phyloP scores from a whole-genome alignment of 2,329 filamentous ascomycete species.

The Aspergillus pseudotamarii region DNA sequence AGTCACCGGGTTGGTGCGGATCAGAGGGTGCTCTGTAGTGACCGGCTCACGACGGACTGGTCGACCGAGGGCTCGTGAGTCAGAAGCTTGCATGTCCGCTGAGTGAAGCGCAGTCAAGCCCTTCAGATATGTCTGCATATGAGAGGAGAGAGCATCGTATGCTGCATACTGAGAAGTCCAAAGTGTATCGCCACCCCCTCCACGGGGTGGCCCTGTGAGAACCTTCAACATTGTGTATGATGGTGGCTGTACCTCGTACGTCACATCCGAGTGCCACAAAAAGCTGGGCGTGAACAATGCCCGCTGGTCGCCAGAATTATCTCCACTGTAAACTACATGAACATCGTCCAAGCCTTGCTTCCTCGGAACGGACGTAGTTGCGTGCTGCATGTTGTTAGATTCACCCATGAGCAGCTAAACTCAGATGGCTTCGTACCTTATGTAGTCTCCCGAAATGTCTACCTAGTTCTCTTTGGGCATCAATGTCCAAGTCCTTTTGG shows the following conservation, averaged over 20 bases:
- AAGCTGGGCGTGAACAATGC: slow-evolving; percentile 59
- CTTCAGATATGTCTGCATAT: slow-evolving; percentile 62
- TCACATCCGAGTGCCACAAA: slow-evolving; percentile 60
- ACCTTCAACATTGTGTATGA: slow-evolving; percentile 61
- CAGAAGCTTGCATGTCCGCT: slow-evolving; percentile 57
- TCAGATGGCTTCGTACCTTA: slow-evolving; percentile 34
- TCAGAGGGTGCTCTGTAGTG: slow-evolving; percentile 58
- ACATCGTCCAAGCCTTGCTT: slow-evolving; percentile 57
- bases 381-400: slow-evolving; percentile 41
- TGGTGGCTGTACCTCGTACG: slow-evolving; percentile 60
- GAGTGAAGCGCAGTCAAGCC: slow-evolving; percentile 60
- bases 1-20: slow-evolving; percentile 63
- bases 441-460: slow-evolving; percentile 57
- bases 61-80: slow-evolving; percentile 53
- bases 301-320: slow-evolving; percentile 56
- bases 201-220: slow-evolving; percentile 55
- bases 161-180: slow-evolving; percentile 63
- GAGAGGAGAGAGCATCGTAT: slow-evolving; percentile 58
- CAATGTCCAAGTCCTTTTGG: slow-evolving; percentile 57
- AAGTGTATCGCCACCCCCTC: slow-evolving; percentile 60
- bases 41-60: slow-evolving; percentile 57
- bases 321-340: slow-evolving; percentile 59
- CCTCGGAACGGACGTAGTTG: slow-evolving; percentile 56
- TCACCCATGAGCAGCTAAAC: background rate
- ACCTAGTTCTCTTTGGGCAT: slow-evolving; percentile 56